A percentile compares a stretch with the other conserved stretches of the same genome.
phyloP scores from a whole-genome alignment of 2,329 filamentous ascomycete species.

The Calonectria pteridis region DNA sequence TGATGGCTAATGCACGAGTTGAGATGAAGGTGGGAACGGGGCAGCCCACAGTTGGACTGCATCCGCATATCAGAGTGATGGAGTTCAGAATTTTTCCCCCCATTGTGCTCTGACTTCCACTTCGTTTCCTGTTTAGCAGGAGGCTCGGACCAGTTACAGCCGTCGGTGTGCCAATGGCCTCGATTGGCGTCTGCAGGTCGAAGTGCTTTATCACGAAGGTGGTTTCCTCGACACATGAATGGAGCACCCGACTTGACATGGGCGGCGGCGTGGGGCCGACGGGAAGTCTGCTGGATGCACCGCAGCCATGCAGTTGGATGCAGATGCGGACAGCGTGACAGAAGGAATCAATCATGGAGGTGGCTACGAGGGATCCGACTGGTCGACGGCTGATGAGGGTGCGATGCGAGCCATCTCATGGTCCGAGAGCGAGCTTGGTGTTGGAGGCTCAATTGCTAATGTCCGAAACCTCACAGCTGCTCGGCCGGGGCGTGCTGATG shows the following conservation, averaged over 20 bases:
- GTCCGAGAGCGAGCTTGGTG: not conserved
- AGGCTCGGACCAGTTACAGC: not conserved
- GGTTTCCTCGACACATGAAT: constrained; percentile 4
- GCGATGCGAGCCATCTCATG: not conserved
- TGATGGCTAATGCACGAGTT: constrained; percentile 9
- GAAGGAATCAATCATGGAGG: not conserved
- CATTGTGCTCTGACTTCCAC: not conserved
- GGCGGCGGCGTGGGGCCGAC: not conserved
- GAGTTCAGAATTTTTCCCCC: not conserved
- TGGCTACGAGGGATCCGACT: constrained; percentile 1
- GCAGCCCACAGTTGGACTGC: not conserved
- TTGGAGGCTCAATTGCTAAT: constrained; percentile 2
- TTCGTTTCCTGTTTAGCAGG: constrained; percentile 2
- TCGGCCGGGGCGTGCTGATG: not conserved
- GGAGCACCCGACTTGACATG: not conserved
- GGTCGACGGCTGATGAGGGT: not conserved
- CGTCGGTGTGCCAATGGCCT: not conserved
- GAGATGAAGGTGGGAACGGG: constrained; percentile 4
- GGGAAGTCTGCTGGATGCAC: not conserved
- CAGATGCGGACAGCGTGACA: not conserved
- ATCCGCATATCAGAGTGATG: not conserved
- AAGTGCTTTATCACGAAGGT: not conserved
- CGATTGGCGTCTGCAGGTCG: constrained; percentile 2
- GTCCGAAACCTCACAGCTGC: constrained; percentile 12
- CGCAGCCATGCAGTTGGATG: not conserved